Evolutionary conservation across 116 monocot species (phyloP), one percentile per base, ranked within the genome.

Genomic region (Iris pallida): DNA sequence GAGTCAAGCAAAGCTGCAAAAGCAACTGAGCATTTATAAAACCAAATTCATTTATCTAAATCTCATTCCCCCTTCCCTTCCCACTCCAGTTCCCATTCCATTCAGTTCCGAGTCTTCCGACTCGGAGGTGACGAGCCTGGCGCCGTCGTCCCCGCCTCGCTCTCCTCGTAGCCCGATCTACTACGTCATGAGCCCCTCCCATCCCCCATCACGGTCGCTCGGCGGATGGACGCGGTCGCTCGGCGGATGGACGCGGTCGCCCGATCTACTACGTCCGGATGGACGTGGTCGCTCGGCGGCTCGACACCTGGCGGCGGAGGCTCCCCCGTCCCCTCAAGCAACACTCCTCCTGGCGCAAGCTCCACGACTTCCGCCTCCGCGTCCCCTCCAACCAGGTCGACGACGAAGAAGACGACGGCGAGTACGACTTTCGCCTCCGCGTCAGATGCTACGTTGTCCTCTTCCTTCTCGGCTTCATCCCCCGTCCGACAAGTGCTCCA

Each of bases 91-190:
- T n/a, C n/a, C n/a, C n/a, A n/a, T n/a, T n/a, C n/a, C n/a, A n/a
- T n/a, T n/a, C n/a, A n/a, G n/a, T n/a, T n/a, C n/a, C n/a, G n/a
- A n/a, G n/a, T n/a, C n/a, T n/a, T n/a, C 89, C 7, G 96, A 96
- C 74, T 96, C 96, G 18, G 96, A 96, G 40, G 77, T 85, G 51
- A 92, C 92, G 71, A 92, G 92, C 81, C 82, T 96, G 43, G 96
- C 86, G 7, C 53, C 80, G 45, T 93, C 93, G 16, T 83, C 92
- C 18, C 84, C 90, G 42, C 85, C 88, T 11, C 78, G 85, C 17
- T 85, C 92, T 6, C 92, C 88, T n/a, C 84, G 86, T 0, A 76
- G 86, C 5, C 80, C 83, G 14, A 45, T 71, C 8, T 93, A 93
- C 80, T 93, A 80, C 68, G 93, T 93, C 43, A 61, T 73, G 78